A percentile compares a stretch with the other conserved stretches of the same genome.
Evolutionary conservation across 73 alveolate genomes (phyloP).

Genomic region (Paramecium pentaurelia): DNA sequence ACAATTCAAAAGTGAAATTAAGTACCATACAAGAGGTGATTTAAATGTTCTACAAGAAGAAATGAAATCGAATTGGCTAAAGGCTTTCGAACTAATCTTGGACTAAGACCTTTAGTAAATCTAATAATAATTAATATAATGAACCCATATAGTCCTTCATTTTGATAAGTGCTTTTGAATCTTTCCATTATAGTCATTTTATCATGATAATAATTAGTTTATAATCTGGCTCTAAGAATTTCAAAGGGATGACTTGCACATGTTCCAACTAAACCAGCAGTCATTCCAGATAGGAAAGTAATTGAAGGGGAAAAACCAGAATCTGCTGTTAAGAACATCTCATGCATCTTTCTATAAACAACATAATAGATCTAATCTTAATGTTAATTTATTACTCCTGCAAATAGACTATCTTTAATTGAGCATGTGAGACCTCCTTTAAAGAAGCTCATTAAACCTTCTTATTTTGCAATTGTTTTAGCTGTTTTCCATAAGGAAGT

Average conservation of each 20-base stretch:
- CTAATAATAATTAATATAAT: not conserved
- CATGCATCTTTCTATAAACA: not conserved
- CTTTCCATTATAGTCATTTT: not conserved
- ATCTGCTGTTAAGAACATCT: not conserved
- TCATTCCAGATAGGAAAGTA: conserved; percentile 38
- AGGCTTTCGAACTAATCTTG: conserved; percentile 53
- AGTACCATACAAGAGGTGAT: conserved; percentile 27
- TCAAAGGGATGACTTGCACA: conserved; percentile 53
- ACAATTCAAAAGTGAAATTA: not conserved
- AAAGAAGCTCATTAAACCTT: not conserved
- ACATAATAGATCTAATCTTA: conserved; percentile 36
- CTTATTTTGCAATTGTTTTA: conserved; percentile 4
- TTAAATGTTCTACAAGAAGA: conserved; percentile 37
- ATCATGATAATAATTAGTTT: conserved; percentile 19
- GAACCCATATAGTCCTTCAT: conserved; percentile 51
- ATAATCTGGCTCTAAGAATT: conserved; percentile 50
- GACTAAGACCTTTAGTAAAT: conserved; percentile 47
- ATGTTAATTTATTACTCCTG: not conserved
- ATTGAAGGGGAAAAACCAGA: not conserved
- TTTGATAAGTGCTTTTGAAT: not conserved
- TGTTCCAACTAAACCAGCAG: conserved; percentile 48
- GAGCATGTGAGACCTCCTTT: conserved; percentile 49
- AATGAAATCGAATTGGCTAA: conserved; percentile 52
- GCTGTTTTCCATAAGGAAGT: conserved; percentile 8
- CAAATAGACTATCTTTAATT: conserved; percentile 49